Percentiles rank a stretch among this genome's conserved stretches.
phyloP scores from a whole-genome alignment of 2,329 filamentous ascomycete species.

The Phoma sp. region DNA sequence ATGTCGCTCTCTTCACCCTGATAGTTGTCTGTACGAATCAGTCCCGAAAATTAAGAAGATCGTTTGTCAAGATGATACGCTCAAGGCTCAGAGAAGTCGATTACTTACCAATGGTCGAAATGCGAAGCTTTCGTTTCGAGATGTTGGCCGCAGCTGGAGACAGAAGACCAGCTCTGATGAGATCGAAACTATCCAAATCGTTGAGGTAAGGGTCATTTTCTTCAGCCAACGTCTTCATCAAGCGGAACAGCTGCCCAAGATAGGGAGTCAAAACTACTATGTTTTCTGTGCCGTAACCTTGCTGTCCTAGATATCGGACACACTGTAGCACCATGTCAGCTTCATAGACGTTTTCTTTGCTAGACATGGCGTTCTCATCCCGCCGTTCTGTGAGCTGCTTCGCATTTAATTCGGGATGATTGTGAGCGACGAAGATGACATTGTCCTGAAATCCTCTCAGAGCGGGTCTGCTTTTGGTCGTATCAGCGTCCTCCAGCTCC shows the following conservation, averaged over 20 bases:
- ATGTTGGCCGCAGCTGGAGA: slow-evolving; percentile 58
- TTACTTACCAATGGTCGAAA: slow-evolving; percentile 67
- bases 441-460: slow-evolving; percentile 65
- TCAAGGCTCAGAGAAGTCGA: not conserved
- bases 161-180: slow-evolving; percentile 68
- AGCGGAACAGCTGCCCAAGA: slow-evolving; percentile 68
- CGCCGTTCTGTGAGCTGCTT: slow-evolving; percentile 54
- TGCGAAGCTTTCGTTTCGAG: slow-evolving; percentile 59
- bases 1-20: slow-evolving; percentile 80
- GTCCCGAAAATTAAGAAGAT: not conserved
- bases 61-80: not conserved
- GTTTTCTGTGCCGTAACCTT: slow-evolving; percentile 70
- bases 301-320: slow-evolving; percentile 71
- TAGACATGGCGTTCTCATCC: slow-evolving; percentile 58
- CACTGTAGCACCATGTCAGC: slow-evolving; percentile 68
- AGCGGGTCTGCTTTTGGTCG: slow-evolving; percentile 54
- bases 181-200: slow-evolving; percentile 69
- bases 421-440: slow-evolving; percentile 72
- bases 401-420: slow-evolving; percentile 58
- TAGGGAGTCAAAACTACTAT: slow-evolving; percentile 76
- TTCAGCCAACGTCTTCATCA: slow-evolving; percentile 59
- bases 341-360: slow-evolving; percentile 70
- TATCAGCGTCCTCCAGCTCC: slow-evolving; percentile 61
- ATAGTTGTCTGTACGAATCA: slow-evolving; percentile 63
- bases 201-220: slow-evolving; percentile 70